phyloP scores from a whole-genome alignment of 2,329 filamentous ascomycete species.

The Neonectria punicea region DNA sequence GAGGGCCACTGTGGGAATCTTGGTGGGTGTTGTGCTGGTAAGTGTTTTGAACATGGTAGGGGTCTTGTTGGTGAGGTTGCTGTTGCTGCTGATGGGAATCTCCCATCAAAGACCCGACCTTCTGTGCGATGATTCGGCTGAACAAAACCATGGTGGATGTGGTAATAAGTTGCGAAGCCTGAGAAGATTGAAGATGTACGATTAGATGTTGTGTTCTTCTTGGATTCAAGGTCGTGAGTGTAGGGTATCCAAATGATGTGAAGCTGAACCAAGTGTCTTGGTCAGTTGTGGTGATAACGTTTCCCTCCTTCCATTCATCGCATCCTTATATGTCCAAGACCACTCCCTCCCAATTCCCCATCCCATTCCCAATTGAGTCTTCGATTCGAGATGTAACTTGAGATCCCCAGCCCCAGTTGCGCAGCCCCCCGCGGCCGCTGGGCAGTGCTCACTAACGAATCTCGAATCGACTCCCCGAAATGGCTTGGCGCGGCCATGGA shows the following conservation, averaged over 20 bases:
- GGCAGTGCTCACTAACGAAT: conserved; percentile 18
- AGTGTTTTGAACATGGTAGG: background rate
- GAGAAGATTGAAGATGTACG: background rate
- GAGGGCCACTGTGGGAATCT: background rate
- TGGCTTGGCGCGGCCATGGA: conserved; percentile 24
- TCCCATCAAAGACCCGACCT: conserved; percentile 9
- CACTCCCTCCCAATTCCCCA: background rate
- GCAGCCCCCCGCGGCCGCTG: conserved; percentile 27
- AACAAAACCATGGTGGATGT: conserved; percentile 35
- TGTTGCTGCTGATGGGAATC: conserved; percentile 12
- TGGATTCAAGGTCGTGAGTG: background rate
- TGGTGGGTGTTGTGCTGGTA: background rate
- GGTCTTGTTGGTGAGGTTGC: background rate
- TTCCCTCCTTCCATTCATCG: background rate
- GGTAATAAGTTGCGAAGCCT: background rate
- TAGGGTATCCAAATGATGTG: background rate
- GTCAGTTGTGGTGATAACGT: background rate
- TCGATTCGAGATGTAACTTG: conserved; percentile 26
- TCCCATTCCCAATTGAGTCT: conserved; percentile 23
- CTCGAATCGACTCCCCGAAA: conserved; percentile 34
- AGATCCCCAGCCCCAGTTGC: conserved; percentile 24
- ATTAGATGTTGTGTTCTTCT: background rate
- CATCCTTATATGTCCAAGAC: conserved; percentile 9
- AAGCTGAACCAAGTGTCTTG: background rate
- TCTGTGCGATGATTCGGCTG: conserved; percentile 11